Percentiles rank a stretch among this genome's conserved stretches.
These are phyloP conservation scores for Ceriops zippeliana DNA, from an alignment of 345 rosid species.

Conservation along the genomic window DNA sequence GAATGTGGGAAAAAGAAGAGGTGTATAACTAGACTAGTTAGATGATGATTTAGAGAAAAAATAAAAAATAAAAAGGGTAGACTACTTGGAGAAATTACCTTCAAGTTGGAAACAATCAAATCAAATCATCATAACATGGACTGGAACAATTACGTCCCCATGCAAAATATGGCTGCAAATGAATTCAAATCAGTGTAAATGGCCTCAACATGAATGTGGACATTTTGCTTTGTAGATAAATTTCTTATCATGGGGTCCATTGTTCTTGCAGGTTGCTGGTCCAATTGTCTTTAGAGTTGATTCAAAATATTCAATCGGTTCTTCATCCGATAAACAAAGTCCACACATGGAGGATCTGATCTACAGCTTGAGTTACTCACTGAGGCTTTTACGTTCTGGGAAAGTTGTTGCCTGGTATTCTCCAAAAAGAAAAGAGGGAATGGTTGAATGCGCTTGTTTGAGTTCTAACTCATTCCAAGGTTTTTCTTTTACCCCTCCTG, in stretches of 20 bases:
- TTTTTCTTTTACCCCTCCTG: background rate
- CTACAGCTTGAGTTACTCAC: conserved; percentile 63
- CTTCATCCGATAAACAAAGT: conserved; percentile 34
- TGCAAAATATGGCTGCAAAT: no score
- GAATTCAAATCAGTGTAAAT: no score
- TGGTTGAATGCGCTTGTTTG: conserved; percentile 76
- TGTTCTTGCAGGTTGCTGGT: conserved; percentile 57
- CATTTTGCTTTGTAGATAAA: background rate
- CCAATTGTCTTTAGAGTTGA: conserved; percentile 65
- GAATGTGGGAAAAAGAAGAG: no score
- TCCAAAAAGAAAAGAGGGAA: conserved; percentile 80
- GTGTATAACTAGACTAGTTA: no score
- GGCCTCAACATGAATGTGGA: no score
- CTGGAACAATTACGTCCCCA: no score
- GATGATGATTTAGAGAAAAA: no score
- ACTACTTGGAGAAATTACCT: no score
- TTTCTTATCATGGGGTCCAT: background rate
- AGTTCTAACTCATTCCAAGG: conserved; percentile 35
- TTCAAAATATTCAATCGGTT: conserved; percentile 48
- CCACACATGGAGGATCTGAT: conserved; percentile 55
- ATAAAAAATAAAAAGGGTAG: no score
- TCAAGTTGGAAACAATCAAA: no score
- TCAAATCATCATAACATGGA: no score
- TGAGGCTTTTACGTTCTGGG: conserved; percentile 65
- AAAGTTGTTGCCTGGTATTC: conserved; percentile 91